Conservation (phyloP, 352 stramenopile genomes). For the Blastocystis sp. region DNA sequence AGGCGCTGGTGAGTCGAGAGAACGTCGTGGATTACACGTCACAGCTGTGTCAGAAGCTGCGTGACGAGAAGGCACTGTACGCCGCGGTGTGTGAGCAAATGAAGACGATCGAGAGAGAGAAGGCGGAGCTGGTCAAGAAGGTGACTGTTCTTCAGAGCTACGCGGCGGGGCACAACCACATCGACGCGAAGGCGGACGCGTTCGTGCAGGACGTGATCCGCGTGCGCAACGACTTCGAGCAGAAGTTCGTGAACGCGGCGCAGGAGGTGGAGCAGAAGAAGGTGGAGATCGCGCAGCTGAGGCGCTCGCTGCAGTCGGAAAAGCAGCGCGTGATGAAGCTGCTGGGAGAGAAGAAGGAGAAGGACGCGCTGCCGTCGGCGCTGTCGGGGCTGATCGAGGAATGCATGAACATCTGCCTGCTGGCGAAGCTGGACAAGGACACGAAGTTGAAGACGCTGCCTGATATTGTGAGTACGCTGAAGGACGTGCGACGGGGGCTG, state of each 20-base stretch:
- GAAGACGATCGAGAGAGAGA: neutral
- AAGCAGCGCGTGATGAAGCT: constrained; percentile 9
- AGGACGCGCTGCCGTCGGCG: constrained; percentile 7
- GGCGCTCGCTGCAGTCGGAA: constrained; percentile 2
- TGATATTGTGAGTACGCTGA: constrained; percentile 47
- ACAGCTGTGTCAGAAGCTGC: constrained; percentile 26
- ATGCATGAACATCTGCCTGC: constrained; percentile 61
- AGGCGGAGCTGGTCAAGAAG: constrained; percentile 27
- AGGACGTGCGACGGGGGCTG: constrained; percentile 1
- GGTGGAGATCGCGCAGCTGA: constrained; percentile 7
- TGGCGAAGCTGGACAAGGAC: constrained; percentile 52
- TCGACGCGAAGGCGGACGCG: constrained; percentile 37
- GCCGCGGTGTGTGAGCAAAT: neutral
- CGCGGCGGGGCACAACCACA: constrained; percentile 45
- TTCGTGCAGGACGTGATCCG: constrained; percentile 32
- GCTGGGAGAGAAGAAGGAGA: constrained; percentile 14
- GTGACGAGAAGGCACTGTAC: constrained; percentile 43
- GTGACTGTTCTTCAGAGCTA: constrained; percentile 23
- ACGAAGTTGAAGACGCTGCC: neutral
- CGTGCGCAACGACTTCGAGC: constrained; percentile 62
- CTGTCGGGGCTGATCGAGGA: constrained; percentile 39
- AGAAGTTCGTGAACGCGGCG: constrained; percentile 27
- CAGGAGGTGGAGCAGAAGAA: constrained; percentile 46
- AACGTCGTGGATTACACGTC: neutral
- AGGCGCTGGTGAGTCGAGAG: neutral